phyloP scores from a whole-genome alignment of 2,329 filamentous ascomycete species.

The Alternaria arbusti region DNA sequence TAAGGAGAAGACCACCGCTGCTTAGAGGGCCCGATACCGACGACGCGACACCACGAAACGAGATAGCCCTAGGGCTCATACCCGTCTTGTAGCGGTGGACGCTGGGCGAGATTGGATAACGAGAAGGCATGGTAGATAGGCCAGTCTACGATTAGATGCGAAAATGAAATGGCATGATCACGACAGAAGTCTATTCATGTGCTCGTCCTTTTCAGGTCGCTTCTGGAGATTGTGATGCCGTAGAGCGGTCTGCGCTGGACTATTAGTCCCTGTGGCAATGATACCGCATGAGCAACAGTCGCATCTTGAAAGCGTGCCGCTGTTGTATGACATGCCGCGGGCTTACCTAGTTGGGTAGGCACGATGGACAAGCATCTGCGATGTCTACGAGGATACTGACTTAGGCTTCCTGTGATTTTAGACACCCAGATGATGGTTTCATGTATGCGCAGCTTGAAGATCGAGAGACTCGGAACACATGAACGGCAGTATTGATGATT shows the following conservation, averaged over 20 bases:
- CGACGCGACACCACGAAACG: not conserved
- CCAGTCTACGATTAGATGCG: not conserved
- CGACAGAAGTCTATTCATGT: not conserved
- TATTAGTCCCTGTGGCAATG: not conserved
- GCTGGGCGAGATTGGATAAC: not conserved
- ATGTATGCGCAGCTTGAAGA: not conserved
- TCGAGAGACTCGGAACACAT: not conserved
- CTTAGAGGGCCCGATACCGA: conserved; percentile 1
- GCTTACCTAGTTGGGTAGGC: not conserved
- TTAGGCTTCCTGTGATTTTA: not conserved
- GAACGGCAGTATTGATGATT: not conserved
- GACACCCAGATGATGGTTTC: not conserved
- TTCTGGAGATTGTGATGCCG: not conserved
- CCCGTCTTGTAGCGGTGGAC: not conserved
- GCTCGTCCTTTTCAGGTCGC: not conserved
- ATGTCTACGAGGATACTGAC: not conserved
- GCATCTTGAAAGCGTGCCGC: not conserved
- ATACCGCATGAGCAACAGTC: not conserved
- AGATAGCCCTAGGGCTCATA: not conserved
- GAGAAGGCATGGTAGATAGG: not conserved
- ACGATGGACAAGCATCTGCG: not conserved
- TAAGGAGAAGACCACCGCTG: conserved; percentile 63
- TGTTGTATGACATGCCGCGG: not conserved
- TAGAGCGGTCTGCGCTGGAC: not conserved
- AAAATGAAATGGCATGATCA: not conserved